Percentiles rank a stretch among this genome's conserved stretches.
Evolutionary conservation across 2,329 filamentous ascomycete species (phyloP).

Genomic region (Claviceps purpurea): DNA sequence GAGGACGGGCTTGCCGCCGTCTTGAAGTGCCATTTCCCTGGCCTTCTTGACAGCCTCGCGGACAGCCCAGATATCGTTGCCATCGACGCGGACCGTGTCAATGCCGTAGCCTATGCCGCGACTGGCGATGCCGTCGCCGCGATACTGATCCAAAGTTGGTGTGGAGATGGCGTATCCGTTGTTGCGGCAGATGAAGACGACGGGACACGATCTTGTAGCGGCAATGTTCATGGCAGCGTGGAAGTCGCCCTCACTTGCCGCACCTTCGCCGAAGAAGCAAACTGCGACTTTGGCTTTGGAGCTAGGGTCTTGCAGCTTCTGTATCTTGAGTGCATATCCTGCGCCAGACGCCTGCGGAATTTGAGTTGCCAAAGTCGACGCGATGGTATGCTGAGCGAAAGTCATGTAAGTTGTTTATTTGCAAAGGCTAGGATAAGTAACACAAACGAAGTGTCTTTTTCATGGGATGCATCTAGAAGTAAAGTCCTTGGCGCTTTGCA

Average conservation of each 20-base stretch:
- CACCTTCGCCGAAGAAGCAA: conserved; percentile 85
- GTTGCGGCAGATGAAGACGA: conserved; percentile 83
- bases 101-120: conserved; percentile 87
- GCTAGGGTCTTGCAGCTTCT: conserved; percentile 58
- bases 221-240: conserved; percentile 86
- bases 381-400: conserved; percentile 55
- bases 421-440: background rate
- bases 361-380: conserved; percentile 75
- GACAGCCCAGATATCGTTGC: conserved; percentile 89
- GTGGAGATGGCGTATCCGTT: conserved; percentile 89
- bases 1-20: conserved; percentile 70
- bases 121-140: conserved; percentile 80
- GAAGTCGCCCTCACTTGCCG: conserved; percentile 83
- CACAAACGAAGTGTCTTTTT: background rate
- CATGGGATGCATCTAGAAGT: background rate
- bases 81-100: conserved; percentile 80
- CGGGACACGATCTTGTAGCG: conserved; percentile 74
- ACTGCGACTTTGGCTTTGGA: conserved; percentile 55
- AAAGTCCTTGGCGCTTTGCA: too few species aligned
- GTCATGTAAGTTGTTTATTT: background rate
- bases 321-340: conserved; percentile 77
- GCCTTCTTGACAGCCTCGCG: conserved; percentile 68
- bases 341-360: conserved; percentile 80
- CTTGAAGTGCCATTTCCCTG: conserved; percentile 60
- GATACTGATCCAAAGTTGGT: conserved; percentile 79